phyloP scores from a whole-genome alignment of 2,329 filamentous ascomycete species.

The Blastomyces emzantsi region DNA sequence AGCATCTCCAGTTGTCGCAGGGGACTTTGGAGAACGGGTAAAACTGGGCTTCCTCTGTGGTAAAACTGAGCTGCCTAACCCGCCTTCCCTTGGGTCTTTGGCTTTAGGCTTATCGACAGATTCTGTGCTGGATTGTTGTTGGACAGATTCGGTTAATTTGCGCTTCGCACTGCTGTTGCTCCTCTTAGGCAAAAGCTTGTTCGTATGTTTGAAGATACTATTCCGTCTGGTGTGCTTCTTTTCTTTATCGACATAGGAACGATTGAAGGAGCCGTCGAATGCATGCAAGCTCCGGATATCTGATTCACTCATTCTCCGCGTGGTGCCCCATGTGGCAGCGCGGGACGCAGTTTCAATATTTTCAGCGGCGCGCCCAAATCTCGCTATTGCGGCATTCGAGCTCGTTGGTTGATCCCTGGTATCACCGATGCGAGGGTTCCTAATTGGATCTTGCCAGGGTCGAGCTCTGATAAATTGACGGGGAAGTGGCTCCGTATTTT shows the following conservation, averaged over 20 bases:
- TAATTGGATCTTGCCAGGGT: conserved; percentile 43
- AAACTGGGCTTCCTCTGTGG: conserved; percentile 33
- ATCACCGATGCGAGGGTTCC: conserved; percentile 23
- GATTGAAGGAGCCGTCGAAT: conserved; percentile 22
- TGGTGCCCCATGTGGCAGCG: conserved; percentile 47
- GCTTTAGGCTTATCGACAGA: conserved; percentile 17
- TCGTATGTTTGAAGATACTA: conserved; percentile 37
- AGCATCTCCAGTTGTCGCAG: conserved; percentile 33
- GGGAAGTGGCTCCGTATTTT: conserved; percentile 27
- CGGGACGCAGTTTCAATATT: conserved; percentile 48
- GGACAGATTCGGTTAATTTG: conserved; percentile 27
- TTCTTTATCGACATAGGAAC: conserved; percentile 19
- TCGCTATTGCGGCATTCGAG: conserved; percentile 48
- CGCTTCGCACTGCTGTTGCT: conserved; percentile 42
- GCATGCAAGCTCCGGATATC: conserved; percentile 43
- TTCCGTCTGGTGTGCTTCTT: conserved; percentile 36
- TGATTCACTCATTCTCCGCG: conserved; percentile 40
- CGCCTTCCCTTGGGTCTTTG: conserved; percentile 24
- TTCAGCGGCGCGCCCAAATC: conserved; percentile 41
- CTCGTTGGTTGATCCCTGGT: conserved; percentile 41
- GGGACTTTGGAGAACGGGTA: conserved; percentile 32
- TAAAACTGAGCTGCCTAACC: conserved; percentile 21
- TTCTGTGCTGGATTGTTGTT: conserved; percentile 24
- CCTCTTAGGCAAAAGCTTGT: conserved; percentile 33
- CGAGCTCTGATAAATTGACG: conserved; percentile 32